phyloP scores from a whole-genome alignment of 2,329 filamentous ascomycete species.

The Fusarium oxysporum region DNA sequence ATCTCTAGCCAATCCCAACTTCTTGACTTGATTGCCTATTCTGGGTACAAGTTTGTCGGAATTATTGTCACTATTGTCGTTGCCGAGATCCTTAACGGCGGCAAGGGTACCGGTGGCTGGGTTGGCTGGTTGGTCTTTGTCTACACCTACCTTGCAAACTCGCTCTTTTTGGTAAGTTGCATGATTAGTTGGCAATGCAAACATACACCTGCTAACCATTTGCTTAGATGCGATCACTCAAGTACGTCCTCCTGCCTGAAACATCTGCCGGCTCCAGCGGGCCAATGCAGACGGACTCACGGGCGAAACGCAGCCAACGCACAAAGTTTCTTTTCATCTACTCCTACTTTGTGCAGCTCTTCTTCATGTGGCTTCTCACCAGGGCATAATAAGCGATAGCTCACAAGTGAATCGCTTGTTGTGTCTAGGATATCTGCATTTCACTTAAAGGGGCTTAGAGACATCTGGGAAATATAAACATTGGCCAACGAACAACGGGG shows the following conservation, averaged over 20 bases:
- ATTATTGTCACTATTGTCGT: slow-evolving; percentile 89
- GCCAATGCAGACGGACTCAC: slow-evolving; percentile 77
- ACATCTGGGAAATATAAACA: background rate
- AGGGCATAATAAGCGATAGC: slow-evolving; percentile 50
- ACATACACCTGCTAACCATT: slow-evolving; percentile 26
- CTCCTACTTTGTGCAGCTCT: slow-evolving; percentile 91
- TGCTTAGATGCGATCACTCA: slow-evolving; percentile 85
- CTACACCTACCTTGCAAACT: slow-evolving; percentile 94
- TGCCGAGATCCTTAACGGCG: slow-evolving; percentile 80
- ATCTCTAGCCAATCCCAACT: slow-evolving; percentile 96
- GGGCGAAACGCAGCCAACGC: slow-evolving; percentile 85
- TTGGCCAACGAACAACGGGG: slow-evolving; percentile 2
- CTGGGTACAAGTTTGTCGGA: slow-evolving; percentile 98
- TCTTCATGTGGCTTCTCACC: slow-evolving; percentile 88
- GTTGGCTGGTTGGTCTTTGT: slow-evolving; percentile 88
- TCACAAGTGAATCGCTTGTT: slow-evolving; percentile 4
- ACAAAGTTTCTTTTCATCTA: slow-evolving; percentile 96
- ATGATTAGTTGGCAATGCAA: background rate
- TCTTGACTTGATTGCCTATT: slow-evolving; percentile 94
- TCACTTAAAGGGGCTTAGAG: background rate
- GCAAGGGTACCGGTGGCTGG: slow-evolving; percentile 87
- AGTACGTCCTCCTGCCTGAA: slow-evolving; percentile 95
- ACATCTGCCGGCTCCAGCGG: slow-evolving; percentile 73
- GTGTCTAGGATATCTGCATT: background rate
- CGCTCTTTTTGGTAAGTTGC: slow-evolving; percentile 85